Base-by-base conservation (phyloP, 768 basidiomycete genomes). In the Dioszegia aurantiaca region DNA sequence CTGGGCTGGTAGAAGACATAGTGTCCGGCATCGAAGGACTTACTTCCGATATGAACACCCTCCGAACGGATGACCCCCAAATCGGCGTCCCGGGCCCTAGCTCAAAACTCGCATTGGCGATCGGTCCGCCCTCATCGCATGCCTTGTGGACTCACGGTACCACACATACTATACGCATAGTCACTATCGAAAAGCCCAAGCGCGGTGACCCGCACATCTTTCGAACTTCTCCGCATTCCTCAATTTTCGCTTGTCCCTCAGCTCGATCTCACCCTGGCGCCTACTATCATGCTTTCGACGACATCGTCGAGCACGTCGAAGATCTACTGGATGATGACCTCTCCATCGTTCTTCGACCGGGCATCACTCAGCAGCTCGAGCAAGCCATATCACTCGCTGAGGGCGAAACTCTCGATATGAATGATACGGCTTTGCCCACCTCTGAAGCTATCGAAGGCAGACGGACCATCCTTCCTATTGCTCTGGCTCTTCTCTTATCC, bases 1-100 rank as follows among this genome's bases (percentile, higher is more conserved):
- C 81, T 2, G 69, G 67, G 3, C 44, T 85, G 4, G 62, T 72
- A 11, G 68, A 70, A 19, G 53, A 58, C 1, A 4, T 73, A 14
- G 63, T 67, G 10, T 4, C 6, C 5, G 30, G 49, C 23, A 16
- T 39, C 12, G 33, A 58, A 9, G 19, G 46, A 9, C 26, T 55
- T 41, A 8, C 26, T 26, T 40, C 61, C 14, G 37, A 59, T 23
- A 27, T 58, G 28, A 39, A 47, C 31, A 24, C 55, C 11, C 16
- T 47, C 9, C n/a, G 31, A 59, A 49, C 21, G 44, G 56, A 39
- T 54, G 64, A 33, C 19, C 6, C 33, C 6, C 33, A 6, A 6
- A 33, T n/a, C 24, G 16, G 31, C n/a, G 24, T 66, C 46, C 19
- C 54, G 4, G 43, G 43, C 9, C 40, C 36, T 8, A 36, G 14